Percentiles rank a stretch among this genome's conserved stretches.
These are phyloP conservation scores for Serendipita sp. DNA, from an alignment of 768 basidiomycete genomes.

Conservation along the genomic window DNA sequence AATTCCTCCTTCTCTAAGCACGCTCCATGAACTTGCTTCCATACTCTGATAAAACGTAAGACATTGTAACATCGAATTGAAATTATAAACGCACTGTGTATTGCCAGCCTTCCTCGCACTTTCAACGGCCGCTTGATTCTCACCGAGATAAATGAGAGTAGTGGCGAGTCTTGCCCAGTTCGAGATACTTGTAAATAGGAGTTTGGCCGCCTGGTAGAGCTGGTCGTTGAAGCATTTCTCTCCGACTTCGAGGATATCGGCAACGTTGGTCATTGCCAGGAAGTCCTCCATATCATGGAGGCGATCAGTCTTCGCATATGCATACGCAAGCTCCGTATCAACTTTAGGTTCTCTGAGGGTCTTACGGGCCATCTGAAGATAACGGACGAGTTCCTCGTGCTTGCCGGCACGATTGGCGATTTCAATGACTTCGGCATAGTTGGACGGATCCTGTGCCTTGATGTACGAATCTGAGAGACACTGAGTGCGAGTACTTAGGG, in stretches of 20 bases:
- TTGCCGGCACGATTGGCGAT: slow-evolving; percentile 88
- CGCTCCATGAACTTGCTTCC: slow-evolving; percentile 98
- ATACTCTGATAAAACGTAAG: slow-evolving; percentile 44
- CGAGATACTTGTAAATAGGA: slow-evolving; percentile 91
- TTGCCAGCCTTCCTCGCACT: slow-evolving; percentile 99
- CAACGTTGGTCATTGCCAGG: slow-evolving; percentile 94
- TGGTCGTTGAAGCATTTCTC: slow-evolving; percentile 99
- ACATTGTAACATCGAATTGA: background rate
- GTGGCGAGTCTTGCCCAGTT: slow-evolving; percentile 98
- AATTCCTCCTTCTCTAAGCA: slow-evolving; percentile 97
- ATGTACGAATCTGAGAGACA: slow-evolving; percentile 70
- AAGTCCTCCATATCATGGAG: slow-evolving; percentile 99
- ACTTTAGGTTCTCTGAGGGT: slow-evolving; percentile 92
- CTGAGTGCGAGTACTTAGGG: background rate
- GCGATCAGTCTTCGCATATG: slow-evolving; percentile 80
- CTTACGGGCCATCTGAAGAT: slow-evolving; percentile 97
- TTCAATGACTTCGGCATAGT: slow-evolving; percentile 91
- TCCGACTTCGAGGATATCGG: slow-evolving; percentile 89
- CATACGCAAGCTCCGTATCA: slow-evolving; percentile 94
- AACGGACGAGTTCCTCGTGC: slow-evolving; percentile 88
- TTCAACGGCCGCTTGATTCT: slow-evolving; percentile 96
- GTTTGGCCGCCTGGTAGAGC: slow-evolving; percentile 90
- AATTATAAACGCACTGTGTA: slow-evolving; percentile 55
- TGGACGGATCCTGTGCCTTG: slow-evolving; percentile 88
- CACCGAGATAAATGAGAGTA: slow-evolving; percentile 93